These are phyloP conservation scores for Acacia concinna DNA, from an alignment of 331 rosid species.

Conservation along the genomic window DNA sequence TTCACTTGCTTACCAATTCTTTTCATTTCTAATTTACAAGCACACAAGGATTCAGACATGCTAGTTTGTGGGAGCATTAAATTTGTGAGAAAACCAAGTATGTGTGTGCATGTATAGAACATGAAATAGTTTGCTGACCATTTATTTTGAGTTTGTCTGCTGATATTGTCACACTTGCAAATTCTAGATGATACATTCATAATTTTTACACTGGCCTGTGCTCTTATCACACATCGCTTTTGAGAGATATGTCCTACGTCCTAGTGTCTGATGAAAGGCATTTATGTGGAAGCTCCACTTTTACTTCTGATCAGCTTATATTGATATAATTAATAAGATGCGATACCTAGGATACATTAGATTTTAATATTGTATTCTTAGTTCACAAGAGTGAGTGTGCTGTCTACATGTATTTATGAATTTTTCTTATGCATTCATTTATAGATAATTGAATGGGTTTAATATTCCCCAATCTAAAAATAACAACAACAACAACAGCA, in stretches of 20 bases:
- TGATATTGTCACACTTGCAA: not conserved
- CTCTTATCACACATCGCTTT: not conserved
- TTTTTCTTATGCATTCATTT: conserved; percentile 43
- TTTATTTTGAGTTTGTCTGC: conserved; percentile 13
- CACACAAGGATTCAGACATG: not conserved
- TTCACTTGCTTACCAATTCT: not conserved
- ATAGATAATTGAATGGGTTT: not conserved
- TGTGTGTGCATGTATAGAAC: not conserved
- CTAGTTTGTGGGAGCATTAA: not conserved
- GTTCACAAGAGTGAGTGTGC: not conserved
- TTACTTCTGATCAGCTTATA: not conserved
- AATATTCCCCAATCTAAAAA: conserved; percentile 34
- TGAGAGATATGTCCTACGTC: conserved; percentile 2
- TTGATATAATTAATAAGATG: not conserved
- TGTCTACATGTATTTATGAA: conserved; percentile 22
- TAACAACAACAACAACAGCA: no score
- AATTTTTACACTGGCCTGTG: not conserved
- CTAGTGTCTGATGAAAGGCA: conserved; percentile 1
- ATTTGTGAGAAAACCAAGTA: conserved; percentile 2
- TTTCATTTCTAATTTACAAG: not conserved
- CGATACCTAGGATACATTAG: not conserved
- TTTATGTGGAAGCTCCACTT: not conserved
- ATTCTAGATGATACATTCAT: not conserved
- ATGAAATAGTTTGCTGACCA: not conserved
- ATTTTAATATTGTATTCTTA: conserved; percentile 6